Evolutionary conservation across 2,329 filamentous ascomycete genomes (phyloP).

Genomic region (Orbilia ellipsospora): DNA sequence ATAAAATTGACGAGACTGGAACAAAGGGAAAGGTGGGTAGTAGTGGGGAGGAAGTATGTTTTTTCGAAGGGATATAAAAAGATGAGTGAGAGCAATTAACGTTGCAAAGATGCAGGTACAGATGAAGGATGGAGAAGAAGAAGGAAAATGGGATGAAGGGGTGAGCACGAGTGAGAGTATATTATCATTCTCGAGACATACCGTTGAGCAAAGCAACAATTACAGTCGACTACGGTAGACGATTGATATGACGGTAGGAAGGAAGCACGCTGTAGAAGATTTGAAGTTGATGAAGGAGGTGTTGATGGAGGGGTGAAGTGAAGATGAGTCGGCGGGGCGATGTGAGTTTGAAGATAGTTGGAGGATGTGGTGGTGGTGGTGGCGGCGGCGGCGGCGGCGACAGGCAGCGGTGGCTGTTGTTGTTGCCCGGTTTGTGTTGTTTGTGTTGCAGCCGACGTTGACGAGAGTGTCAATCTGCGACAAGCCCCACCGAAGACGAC

Average conservation of each 20-base stretch:
- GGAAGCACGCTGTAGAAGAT: not conserved
- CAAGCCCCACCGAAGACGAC: not conserved
- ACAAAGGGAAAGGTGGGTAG: not conserved
- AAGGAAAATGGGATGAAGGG: not conserved
- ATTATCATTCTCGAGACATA: no score
- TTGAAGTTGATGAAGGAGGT: slow-evolving; percentile 4
- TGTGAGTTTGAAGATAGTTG: not conserved
- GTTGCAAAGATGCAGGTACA: not conserved
- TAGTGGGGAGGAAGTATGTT: not conserved
- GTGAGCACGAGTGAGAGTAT: not conserved
- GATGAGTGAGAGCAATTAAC: not conserved
- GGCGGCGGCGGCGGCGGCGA: slow-evolving; percentile 14
- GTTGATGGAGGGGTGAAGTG: not conserved
- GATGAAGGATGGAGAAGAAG: not conserved
- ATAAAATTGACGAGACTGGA: not conserved
- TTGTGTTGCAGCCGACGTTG: slow-evolving; percentile 47
- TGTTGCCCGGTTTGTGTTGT: slow-evolving; percentile 29
- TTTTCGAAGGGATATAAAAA: not conserved
- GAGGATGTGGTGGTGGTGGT: no score
- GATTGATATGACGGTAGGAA: no score
- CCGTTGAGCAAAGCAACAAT: no score
- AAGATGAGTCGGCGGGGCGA: not conserved
- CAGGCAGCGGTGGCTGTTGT: not conserved
- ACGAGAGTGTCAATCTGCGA: not conserved
- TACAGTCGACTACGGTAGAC: no score